These are phyloP conservation scores for Rhodotorula sp. DNA, from an alignment of 1,284 basidiomycete species.

Conservation along the genomic window DNA sequence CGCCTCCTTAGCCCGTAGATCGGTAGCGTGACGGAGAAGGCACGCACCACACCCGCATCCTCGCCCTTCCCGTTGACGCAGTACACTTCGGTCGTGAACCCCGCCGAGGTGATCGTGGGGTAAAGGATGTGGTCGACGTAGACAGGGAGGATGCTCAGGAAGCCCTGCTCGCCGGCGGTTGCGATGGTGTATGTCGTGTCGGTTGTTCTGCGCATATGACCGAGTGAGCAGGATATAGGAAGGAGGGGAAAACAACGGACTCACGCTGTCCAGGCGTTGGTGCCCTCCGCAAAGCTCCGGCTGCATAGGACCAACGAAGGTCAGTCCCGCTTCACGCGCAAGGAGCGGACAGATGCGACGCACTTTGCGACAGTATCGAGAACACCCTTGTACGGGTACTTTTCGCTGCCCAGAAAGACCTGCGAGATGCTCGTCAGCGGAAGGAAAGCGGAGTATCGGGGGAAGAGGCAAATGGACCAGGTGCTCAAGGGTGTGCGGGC, in stretches of 20 bases:
- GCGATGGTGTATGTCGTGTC: slow-evolving; percentile 92
- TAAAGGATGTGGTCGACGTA: slow-evolving; percentile 97
- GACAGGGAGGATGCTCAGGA: slow-evolving; percentile 85
- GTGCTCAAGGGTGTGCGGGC: slow-evolving; percentile 88
- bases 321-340: slow-evolving; percentile 52
- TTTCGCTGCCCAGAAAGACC: slow-evolving; percentile 91
- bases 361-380: slow-evolving; percentile 97
- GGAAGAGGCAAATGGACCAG: neutral
- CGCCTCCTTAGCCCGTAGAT: slow-evolving; percentile 53
- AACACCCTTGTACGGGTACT: slow-evolving; percentile 95
- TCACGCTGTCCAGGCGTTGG: slow-evolving; percentile 62
- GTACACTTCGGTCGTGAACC: slow-evolving; percentile 84
- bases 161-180: slow-evolving; percentile 96
- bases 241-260: neutral
- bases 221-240: too few relatives aligned
- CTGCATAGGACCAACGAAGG: neutral
- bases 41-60: slow-evolving; percentile 88
- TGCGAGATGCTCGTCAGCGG: slow-evolving; percentile 57
- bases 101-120: slow-evolving; percentile 87
- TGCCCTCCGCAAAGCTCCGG: slow-evolving; percentile 58
- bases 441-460: neutral
- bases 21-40: slow-evolving; percentile 47
- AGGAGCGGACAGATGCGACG: slow-evolving; percentile 48
- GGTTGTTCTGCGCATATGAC: slow-evolving; percentile 71
- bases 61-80: slow-evolving; percentile 85